Conservation (phyloP, 768 basidiomycete species). For the Mycena vitilis region DNA sequence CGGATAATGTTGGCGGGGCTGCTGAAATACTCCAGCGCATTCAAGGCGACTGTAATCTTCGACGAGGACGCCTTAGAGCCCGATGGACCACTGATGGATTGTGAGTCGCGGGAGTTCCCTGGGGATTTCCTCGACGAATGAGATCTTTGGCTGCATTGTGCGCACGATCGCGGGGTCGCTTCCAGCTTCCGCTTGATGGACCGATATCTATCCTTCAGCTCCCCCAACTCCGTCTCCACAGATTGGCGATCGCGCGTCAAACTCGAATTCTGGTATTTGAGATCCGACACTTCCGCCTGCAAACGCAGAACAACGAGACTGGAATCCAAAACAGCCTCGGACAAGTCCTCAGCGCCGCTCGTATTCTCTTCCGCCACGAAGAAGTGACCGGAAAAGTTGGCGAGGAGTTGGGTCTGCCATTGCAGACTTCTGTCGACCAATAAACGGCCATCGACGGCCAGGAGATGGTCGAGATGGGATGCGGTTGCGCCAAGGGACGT, state of each 20-base stretch:
- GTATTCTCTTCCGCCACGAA: conserved; percentile 49
- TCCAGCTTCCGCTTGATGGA: conserved; percentile 19
- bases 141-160: conserved; percentile 8
- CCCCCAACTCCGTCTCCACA: conserved; percentile 43
- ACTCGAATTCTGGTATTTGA: conserved; percentile 47
- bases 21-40: conserved; percentile 35
- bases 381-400: conserved; percentile 69
- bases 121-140: background rate
- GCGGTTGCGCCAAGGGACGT: conserved; percentile 58
- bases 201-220: conserved; percentile 28
- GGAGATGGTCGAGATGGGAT: conserved; percentile 55
- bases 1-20: conserved; percentile 30
- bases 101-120: conserved; percentile 1
- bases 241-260: conserved; percentile 39
- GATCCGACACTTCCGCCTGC: conserved; percentile 52
- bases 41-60: background rate
- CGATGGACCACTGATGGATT: conserved; percentile 17
- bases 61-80: conserved; percentile 1
- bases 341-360: conserved; percentile 30
- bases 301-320: conserved; percentile 61
- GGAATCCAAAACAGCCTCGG: conserved; percentile 55
- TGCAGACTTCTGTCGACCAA: conserved; percentile 57
- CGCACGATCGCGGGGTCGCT: background rate
- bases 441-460: conserved; percentile 61
- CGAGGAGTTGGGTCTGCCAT: conserved; percentile 76